Evolutionary conservation across 805 yeast genomes (phyloP).

Genomic region (Starmerella powellii): DNA sequence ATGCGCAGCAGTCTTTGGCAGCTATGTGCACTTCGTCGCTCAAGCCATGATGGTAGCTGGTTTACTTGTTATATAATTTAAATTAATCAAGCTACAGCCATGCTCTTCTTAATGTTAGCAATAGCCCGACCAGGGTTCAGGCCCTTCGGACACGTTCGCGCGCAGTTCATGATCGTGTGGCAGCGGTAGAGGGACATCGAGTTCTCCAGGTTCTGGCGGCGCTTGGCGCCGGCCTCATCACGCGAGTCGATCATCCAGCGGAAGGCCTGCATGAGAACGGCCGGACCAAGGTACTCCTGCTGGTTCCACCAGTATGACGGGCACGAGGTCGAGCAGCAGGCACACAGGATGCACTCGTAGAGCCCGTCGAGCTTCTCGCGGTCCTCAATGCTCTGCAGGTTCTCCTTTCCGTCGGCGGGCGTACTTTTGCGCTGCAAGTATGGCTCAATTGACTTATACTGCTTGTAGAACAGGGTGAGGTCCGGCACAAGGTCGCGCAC

Average conservation of each 20-base stretch:
- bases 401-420: slow-evolving; percentile 88
- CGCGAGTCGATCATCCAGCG: slow-evolving; percentile 97
- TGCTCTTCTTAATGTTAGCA: slow-evolving; percentile 89
- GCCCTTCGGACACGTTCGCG: slow-evolving; percentile 96
- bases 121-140: slow-evolving; percentile 96
- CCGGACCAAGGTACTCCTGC: slow-evolving; percentile 97
- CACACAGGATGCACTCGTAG: slow-evolving; percentile 95
- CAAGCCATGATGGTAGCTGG: no score
- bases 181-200: slow-evolving; percentile 97
- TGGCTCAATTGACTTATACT: slow-evolving; percentile 96
- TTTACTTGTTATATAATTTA: neutral
- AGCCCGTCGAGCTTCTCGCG: slow-evolving; percentile 93
- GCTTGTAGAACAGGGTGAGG: slow-evolving; percentile 93
- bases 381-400: slow-evolving; percentile 80
- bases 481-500: slow-evolving; percentile 97
- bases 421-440: slow-evolving; percentile 70
- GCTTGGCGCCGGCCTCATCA: slow-evolving; percentile 71
- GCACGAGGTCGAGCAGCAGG: slow-evolving; percentile 97
- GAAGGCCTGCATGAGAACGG: slow-evolving; percentile 97
- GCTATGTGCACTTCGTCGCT: no score
- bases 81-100: slow-evolving; percentile 43
- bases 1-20: no score
- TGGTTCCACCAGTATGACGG: slow-evolving; percentile 99
- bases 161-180: slow-evolving; percentile 98
- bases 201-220: slow-evolving; percentile 87